phyloP scores from a whole-genome alignment of 805 yeast species.

The Ogataea trehaloabstinens region DNA sequence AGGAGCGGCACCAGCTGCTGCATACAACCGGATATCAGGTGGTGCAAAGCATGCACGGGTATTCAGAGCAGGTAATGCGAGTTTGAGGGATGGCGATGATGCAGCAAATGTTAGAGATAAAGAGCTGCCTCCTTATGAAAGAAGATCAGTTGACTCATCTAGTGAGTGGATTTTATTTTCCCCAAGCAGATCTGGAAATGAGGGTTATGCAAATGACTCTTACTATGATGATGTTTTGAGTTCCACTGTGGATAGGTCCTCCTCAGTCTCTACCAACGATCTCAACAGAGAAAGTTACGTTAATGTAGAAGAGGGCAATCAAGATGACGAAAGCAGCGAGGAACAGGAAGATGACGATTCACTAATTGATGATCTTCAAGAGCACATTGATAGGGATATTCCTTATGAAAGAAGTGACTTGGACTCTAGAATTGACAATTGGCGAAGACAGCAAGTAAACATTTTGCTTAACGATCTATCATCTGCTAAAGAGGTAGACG shows the following conservation, averaged over 20 bases:
- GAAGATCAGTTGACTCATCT: slow-evolving; percentile 16
- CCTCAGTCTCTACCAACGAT: slow-evolving; percentile 10
- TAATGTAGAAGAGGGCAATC: slow-evolving; percentile 16
- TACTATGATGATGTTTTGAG: slow-evolving; percentile 27
- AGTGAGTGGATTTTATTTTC: slow-evolving; percentile 33
- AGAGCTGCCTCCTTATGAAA: not conserved
- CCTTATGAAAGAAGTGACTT: slow-evolving; percentile 23
- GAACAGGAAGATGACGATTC: slow-evolving; percentile 28
- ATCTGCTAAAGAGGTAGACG: slow-evolving; percentile 8
- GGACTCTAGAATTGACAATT: slow-evolving; percentile 27
- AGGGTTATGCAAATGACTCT: slow-evolving; percentile 11
- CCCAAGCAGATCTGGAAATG: slow-evolving; percentile 20
- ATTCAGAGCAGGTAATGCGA: not conserved
- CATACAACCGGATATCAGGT: not conserved
- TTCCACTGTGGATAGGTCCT: slow-evolving; percentile 17
- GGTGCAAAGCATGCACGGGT: not conserved
- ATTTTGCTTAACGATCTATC: slow-evolving; percentile 21
- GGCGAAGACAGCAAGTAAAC: slow-evolving; percentile 30
- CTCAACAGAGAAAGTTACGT: slow-evolving; percentile 17
- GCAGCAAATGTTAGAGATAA: not conserved
- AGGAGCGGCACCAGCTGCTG: not conserved
- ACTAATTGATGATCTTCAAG: slow-evolving; percentile 26
- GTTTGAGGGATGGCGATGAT: not conserved
- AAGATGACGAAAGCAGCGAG: slow-evolving; percentile 17
- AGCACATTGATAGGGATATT: slow-evolving; percentile 16